phyloP scores from a whole-genome alignment of 352 stramenopile species.

The Nothophytophthora sp. region DNA sequence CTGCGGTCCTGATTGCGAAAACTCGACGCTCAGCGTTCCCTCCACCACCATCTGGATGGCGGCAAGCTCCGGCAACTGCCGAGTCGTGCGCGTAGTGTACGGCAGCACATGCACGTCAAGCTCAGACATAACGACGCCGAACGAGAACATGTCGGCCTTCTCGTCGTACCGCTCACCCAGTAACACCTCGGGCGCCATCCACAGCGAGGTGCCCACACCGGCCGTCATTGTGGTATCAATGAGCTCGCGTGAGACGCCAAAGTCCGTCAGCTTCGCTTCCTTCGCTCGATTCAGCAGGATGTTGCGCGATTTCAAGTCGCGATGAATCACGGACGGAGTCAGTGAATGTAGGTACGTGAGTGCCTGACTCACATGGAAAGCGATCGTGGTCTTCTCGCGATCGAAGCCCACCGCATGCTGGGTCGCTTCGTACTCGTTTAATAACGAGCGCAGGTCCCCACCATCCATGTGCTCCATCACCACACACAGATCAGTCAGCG shows the following conservation, averaged over 20 bases:
- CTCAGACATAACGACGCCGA: conserved; percentile 13
- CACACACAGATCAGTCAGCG: conserved; percentile 20
- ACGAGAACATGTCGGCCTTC: conserved; percentile 18
- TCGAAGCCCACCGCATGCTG: conserved; percentile 4
- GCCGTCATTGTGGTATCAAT: conserved; percentile 12
- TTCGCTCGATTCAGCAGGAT: conserved; percentile 35
- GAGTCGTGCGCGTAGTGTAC: no score
- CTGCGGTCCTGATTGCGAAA: background rate
- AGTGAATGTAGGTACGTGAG: conserved; percentile 22
- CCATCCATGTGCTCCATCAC: conserved; percentile 43
- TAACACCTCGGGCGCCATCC: conserved; percentile 16
- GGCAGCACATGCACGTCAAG: conserved; percentile 8
- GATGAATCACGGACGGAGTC: conserved; percentile 23
- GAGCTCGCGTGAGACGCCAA: conserved; percentile 24
- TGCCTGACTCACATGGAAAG: background rate
- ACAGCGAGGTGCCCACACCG: conserved; percentile 11
- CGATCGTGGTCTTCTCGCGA: conserved; percentile 2
- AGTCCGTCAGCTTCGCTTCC: conserved; percentile 51
- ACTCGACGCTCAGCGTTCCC: background rate
- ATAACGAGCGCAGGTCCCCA: conserved; percentile 25
- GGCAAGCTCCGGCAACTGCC: no score
- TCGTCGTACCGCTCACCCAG: conserved; percentile 9
- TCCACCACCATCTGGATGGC: background rate
- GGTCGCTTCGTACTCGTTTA: conserved; percentile 3
- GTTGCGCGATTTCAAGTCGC: conserved; percentile 64